Percentiles rank a stretch among this genome's conserved stretches.
phyloP scores from a whole-genome alignment of 345 rosid species.

The Dipteronia sinensis region DNA sequence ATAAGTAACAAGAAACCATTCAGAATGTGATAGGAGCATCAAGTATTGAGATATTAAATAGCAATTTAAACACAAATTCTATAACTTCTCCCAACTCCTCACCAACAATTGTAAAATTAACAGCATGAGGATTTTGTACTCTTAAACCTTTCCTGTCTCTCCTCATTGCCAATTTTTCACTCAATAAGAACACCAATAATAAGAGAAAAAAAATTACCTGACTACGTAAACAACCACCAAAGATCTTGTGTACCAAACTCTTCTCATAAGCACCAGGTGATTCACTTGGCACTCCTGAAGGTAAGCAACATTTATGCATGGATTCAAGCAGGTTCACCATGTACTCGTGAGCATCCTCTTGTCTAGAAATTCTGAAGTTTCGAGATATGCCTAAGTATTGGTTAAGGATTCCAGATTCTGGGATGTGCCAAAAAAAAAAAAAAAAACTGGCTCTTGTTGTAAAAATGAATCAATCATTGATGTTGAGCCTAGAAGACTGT shows the following conservation, averaged over 20 bases:
- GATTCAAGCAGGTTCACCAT: conserved; percentile 95
- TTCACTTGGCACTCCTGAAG: conserved; percentile 89
- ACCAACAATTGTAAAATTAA: not conserved
- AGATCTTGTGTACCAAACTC: conserved; percentile 94
- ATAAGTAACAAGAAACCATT: conserved; percentile 10
- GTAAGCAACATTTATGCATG: conserved; percentile 96
- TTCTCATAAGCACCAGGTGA: conserved; percentile 87
- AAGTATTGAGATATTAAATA: conserved; percentile 2
- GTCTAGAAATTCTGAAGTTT: conserved; percentile 74
- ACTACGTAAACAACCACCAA: conserved; percentile 92
- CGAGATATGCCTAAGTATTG: conserved; percentile 77
- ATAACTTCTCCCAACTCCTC: conserved; percentile 5
- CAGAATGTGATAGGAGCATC: not conserved
- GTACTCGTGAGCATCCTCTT: conserved; percentile 98
- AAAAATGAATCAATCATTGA: not conserved
- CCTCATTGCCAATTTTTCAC: not conserved
- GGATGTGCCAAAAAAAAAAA: not conserved
- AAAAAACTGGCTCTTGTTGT: conserved; percentile 4
- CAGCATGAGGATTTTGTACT: not conserved
- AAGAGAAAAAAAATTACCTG: conserved; percentile 51
- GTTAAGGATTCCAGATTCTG: conserved; percentile 42
- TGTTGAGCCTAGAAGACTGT: not conserved
- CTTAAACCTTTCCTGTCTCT: not conserved
- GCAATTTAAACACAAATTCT: not conserved
- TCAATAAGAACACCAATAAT: not conserved